Base-by-base conservation (phyloP, 2,329 filamentous ascomycete species). In the Cordyceps militaris region DNA sequence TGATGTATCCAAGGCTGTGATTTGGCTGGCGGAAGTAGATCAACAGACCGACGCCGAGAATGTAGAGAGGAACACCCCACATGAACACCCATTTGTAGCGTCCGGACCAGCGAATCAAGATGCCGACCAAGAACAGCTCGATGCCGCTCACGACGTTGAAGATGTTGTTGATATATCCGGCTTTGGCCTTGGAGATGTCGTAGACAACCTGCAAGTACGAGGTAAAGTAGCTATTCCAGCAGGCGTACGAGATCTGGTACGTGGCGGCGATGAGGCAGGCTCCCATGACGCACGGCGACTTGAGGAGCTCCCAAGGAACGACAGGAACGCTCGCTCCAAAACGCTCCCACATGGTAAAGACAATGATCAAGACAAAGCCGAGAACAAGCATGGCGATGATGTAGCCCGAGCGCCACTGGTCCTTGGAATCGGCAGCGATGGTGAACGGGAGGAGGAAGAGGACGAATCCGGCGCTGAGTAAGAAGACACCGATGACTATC, bases 361-460 rank as follows among this genome's bases (percentile, higher is more conserved):
- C 57, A 14, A 78, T 61, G 1, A 86, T 67, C 58, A 80, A 76
- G 9, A 80, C 63, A 7, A 75, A 69, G 1, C 83, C 83, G n/a
- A 84, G 61, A 2, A 79, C 74, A 34, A 71, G 69, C 75, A 80
- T 78, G 19, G 70, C 65, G 43, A 79, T 72, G 59, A 80, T 78
- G 59, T 71, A 70, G 47, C 64, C 65, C 9, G 73, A 74, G 48
- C 68, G 67, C 76, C 76, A 79, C 21, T 58, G 23, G 58, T 74
- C 64, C 34, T 72, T 70, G 10, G 74, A 70, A 54, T 70, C 72
- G 19, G 71, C 67, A 14, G 74, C 74, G 21, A 85, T 70, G 19
- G 74, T 83, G 64, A 86, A 78, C 1, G 83, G 82, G 2, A 86
- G 72, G 30, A 85, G 69, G 62, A 86, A 78, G 26, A 83, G 66